Evolutionary conservation across 2,329 filamentous ascomycete species (phyloP), one percentile per base, ranked within the genome.

Genomic region (Neonectria magnoliae): DNA sequence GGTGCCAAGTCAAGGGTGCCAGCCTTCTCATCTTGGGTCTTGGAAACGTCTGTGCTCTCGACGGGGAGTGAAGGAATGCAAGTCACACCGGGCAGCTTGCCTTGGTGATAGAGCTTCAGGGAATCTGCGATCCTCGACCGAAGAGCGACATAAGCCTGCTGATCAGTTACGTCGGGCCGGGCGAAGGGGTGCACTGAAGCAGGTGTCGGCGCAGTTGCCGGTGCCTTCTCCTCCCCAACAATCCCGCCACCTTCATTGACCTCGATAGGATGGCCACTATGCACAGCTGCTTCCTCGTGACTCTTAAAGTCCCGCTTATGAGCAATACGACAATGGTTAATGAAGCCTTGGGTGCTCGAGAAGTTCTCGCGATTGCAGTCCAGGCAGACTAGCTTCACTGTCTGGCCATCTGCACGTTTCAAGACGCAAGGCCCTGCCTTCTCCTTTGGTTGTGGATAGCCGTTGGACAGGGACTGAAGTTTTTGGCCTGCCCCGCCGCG

Each of bases 321-420:
- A 27, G 94, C 94, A 73, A 99, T 98, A 62, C 96, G 93, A 77
- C 95, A 98, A 77, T 99, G 96, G 76, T 99, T 99, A 82, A 99
- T 96, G 81, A 98, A 98, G n/a, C 96, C 96, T 79, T 98, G 96
- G 0, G 94, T 97, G 81, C 94, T 98, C 60, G 92, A 94, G 76
- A 98, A 98, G 78, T 98, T 93, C 77, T 93, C 93, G 68, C 95
- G 88, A 54, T 93, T 87, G 79, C 96, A 98, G 78, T 96, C 92
- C 64, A 92, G 81, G 82, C 96, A 99, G 68, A 97, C 91, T 53
- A 98, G 86, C 80, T 97, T 97, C 68, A 98, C 95, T 68, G 91
- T 90, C 75, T 93, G 86, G 60, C 93, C 93, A 79, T 98, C 94
- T 58, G 91, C 90, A 73, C 94, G 91, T 80, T 93, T 94, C 76